Evolutionary conservation across 1,139 yeast species (phyloP).

Genomic region (Geotrichum carabidarum): DNA sequence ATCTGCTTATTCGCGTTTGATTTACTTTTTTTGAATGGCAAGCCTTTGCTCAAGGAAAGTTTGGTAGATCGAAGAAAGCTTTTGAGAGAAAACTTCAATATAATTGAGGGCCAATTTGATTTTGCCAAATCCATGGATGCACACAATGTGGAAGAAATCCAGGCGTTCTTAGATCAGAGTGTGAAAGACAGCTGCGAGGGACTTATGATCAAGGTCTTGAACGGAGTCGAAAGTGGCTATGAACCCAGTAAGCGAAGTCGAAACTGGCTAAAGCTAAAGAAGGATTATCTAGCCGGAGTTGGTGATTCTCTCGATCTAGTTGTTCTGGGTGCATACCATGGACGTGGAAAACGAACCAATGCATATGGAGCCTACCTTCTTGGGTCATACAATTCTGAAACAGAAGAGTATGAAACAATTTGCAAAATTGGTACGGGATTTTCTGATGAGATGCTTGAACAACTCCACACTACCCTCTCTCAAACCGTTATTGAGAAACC

Average conservation of each 20-base stretch:
- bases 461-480: constrained; percentile 54
- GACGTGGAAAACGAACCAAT: constrained; percentile 92
- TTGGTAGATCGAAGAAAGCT: constrained; percentile 64
- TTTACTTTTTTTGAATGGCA: constrained; percentile 65
- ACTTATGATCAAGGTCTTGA: constrained; percentile 84
- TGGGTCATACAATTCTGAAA: constrained; percentile 83
- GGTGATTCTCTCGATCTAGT: constrained; percentile 94
- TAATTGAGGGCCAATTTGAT: constrained; percentile 71
- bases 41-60: constrained; percentile 62
- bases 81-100: constrained; percentile 52
- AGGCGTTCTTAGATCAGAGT: constrained; percentile 80
- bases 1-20: constrained; percentile 94
- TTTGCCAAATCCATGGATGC: constrained; percentile 76
- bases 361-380: constrained; percentile 89
- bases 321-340: constrained; percentile 90
- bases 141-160: constrained; percentile 65
- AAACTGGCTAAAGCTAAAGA: constrained; percentile 92
- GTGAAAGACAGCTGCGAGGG: constrained; percentile 93
- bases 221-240: constrained; percentile 74
- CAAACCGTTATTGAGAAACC: constrained; percentile 67
- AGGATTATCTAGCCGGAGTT: constrained; percentile 77
- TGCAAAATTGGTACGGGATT: constrained; percentile 98
- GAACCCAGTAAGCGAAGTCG: constrained; percentile 94
- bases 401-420: constrained; percentile 89
- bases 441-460: constrained; percentile 71